Evolutionary conservation across 768 basidiomycete genomes (phyloP).

Genomic region (Leucocoprinus leucothites): DNA sequence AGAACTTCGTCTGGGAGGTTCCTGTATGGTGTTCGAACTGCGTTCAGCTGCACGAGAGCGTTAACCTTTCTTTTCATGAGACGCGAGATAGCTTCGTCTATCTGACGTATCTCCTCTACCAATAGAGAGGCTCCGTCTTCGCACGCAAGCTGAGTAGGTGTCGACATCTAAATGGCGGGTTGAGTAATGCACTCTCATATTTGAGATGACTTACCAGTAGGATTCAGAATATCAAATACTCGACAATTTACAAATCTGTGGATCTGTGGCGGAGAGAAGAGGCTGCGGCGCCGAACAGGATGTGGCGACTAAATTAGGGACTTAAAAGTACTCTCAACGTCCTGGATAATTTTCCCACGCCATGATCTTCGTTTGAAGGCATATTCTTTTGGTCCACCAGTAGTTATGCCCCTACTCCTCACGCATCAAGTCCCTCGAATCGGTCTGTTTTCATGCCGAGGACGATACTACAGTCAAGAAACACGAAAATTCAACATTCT

Average conservation of each 20-base stretch:
- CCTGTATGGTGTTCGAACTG: not conserved
- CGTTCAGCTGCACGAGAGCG: not conserved
- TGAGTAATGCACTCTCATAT: too few species aligned
- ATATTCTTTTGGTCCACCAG: too few species aligned
- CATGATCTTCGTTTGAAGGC: too few species aligned
- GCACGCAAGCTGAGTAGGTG: too few species aligned
- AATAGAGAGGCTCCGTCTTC: not conserved
- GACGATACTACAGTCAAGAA: conserved; percentile 1
- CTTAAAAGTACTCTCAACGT: too few species aligned
- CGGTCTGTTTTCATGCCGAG: not conserved
- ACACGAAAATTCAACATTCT: conserved; percentile 59
- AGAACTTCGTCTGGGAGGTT: not conserved
- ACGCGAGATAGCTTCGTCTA: not conserved
- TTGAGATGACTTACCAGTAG: too few species aligned
- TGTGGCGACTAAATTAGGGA: too few species aligned
- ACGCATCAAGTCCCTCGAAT: not conserved
- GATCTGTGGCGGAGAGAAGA: too few species aligned
- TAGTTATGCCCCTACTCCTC: not conserved
- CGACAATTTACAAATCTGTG: too few species aligned
- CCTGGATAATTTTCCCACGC: not conserved
- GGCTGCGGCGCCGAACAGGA: too few species aligned
- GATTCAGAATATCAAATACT: too few species aligned
- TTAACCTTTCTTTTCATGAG: not conserved
- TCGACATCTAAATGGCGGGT: too few species aligned
- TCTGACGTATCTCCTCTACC: not conserved